Base-by-base conservation (phyloP, 1,284 basidiomycete genomes). In the Cystobasidium sp. region DNA sequence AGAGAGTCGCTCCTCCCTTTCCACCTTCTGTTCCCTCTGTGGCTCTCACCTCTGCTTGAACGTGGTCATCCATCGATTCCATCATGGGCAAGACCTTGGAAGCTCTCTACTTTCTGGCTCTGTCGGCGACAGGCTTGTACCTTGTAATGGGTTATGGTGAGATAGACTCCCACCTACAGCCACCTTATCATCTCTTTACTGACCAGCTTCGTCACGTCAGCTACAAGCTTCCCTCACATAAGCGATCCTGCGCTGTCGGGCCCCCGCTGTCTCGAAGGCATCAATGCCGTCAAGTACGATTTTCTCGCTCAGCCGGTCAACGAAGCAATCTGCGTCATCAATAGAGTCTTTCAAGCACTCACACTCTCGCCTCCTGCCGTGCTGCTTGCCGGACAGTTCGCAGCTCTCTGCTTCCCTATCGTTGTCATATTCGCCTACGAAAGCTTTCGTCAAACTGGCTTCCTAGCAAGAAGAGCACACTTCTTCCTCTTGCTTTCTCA, bases 401-500 rank as follows among this genome's bases (percentile, higher is more conserved):
- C 51, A 7, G 59, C 62, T 18, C 20, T 56, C 9, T 56, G 49
- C 70, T 73, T 43, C n/a, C 39, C 47, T 39, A 43, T 62, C n/a
- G 44, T 56, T 16, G 52, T 58, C 20, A 66, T 73, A 51, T 43
- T 66, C 49, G 16, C 62, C 22, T 65, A 65, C 63, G 70, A 73
- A 37, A 49, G 43, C 51, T 65, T 73, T 41, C 49, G 70, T 22
- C 63, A 65, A 59, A 18, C 52, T 37, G 61, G 47, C 61, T 65
- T 73, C 44, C 46, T 73, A 20, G 62, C 70, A 12, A 55, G 62
- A 44, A 63, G 56, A n/a, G 70, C 51, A 1, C 62, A 64, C 18
- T 52, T 61, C 51, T 61, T 73, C 46, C 43, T 73, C 47, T 44
- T 73, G 5, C 39, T 73, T n/a, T 62, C 56, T 9, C 70, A 73